Evolutionary conservation across 192 early-diverging fungal genomes (phyloP), one percentile per base, ranked within the genome.

Genomic region (Linnemannia elongata): DNA sequence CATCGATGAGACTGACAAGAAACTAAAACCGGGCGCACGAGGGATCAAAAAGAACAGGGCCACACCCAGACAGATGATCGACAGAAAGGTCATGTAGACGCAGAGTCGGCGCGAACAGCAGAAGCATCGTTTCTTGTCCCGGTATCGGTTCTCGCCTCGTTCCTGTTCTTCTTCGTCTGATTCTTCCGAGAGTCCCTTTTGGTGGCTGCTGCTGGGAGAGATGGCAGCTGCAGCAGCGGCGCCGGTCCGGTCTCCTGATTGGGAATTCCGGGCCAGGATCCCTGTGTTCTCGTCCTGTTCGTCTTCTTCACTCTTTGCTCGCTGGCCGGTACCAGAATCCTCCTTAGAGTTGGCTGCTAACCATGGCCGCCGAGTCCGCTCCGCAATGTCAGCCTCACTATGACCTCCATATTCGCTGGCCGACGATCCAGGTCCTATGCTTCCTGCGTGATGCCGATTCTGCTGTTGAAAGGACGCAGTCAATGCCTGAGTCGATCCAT

Each of bases 91-190:
- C 68, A 78, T 42, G 66, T 87, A 87, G 18, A 87, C 85, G 36
- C 85, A 87, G 9, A 74, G 38, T 6, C 85, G 70, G 1, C 76
- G 60, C 0, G 85, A 81, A 30, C 85, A 87, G 63, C 85, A 87
- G 36, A 35, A 87, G 39, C 85, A 87, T 49, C 79, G 75, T 27
- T 87, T 87, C 47, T 27, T 24, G 33, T 81, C 85, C 42, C 76
- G 8, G 10, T 75, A 42, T 44, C 85, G 69, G 17, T 27, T 5
- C 36, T 35, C 76, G 30, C 85, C 85, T 36, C 72, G 69, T 45
- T 87, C 85, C 72, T 87, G 85, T 13, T 81, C 79, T 39, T 87
- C 85, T 10, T 87, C 85, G 52, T 78, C 76, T 18, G 78, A 79
- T 9, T 86, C 83, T 30, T 73, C 75, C 9, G 55, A 71, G 12